Base-by-base conservation (phyloP, 192 early-diverging fungal species). In the Phlyctochytrium arcticum region DNA sequence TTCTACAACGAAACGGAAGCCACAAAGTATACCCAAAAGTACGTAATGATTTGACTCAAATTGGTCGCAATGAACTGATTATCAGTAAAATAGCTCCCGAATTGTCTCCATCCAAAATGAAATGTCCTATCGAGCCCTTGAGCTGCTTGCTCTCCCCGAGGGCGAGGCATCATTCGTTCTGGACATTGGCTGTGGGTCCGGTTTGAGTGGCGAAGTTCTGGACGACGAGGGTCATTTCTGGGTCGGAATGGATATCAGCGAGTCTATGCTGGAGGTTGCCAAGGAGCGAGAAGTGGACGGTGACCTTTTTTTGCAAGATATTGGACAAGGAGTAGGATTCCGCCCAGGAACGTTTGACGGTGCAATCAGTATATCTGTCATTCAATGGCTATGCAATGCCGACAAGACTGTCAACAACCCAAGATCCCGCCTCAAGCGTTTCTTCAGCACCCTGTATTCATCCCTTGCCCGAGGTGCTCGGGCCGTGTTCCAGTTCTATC, bases 341-440 rank as follows among this genome's bases (percentile, higher is more conserved):
- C 83, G 95, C 5, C 93, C 95, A 5, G 96, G 96, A 54, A 89
- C 91, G 32, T 99, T 99, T 79, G 96, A 99, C 62, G 96, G 94
- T 1, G 89, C 89, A 33, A 94, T 96, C 50, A 86, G 88, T 67
- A 86, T 99, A 36, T 98, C 96, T 0, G 95, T 95, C 4, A 68
- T 99, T 30, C 96, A 99, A 75, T 99, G 95, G 96, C 86, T 99
- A 27, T 99, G 95, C 69, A 99, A 99, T 70, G 95, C 96, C 6
- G 96, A 99, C 79, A 90, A 90, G 67, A 71, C 79, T n/a, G 85
- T 85, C 60, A 90, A 99, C 68, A 79, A 83, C 54, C 96, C 96
- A 23, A 83, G 88, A 56, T 77, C 86, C 10, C 87, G 96, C 12
- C 75, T 99, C 17, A 75, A 75, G 42, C 81, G 92, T 17, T 99